phyloP scores from a whole-genome alignment of 768 basidiomycete species.

The Phlebiopsis flavidoalba region DNA sequence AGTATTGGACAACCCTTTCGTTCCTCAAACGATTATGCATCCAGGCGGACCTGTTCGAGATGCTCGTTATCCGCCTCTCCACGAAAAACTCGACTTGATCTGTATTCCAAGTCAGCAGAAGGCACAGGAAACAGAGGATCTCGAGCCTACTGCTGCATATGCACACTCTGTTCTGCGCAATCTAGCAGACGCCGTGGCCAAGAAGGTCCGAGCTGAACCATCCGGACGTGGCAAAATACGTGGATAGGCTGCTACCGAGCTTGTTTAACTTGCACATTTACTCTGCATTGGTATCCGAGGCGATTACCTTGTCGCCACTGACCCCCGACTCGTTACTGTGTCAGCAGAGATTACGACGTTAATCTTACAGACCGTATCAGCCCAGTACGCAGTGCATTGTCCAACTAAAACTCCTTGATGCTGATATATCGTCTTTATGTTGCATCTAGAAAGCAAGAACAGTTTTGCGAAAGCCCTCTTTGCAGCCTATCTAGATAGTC shows the following conservation, averaged over 20 bases:
- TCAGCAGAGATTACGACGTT: constrained; percentile 64
- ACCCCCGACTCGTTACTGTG: constrained; percentile 52
- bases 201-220: constrained; percentile 45
- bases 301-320: constrained; percentile 28
- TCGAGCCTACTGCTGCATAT: constrained; percentile 74
- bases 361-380: constrained; percentile 56
- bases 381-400: constrained; percentile 48
- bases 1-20: constrained; percentile 62
- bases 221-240: constrained; percentile 73
- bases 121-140: constrained; percentile 26
- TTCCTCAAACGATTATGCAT: constrained; percentile 70
- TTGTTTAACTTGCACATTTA: constrained; percentile 62
- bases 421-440: neutral
- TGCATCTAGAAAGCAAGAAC: constrained; percentile 55
- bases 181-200: constrained; percentile 53
- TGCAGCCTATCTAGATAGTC: constrained; percentile 50
- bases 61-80: constrained; percentile 68
- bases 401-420: neutral
- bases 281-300: constrained; percentile 27
- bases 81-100: constrained; percentile 75
- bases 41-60: constrained; percentile 77
- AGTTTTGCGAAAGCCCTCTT: constrained; percentile 47
- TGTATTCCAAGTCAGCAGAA: constrained; percentile 33
- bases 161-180: constrained; percentile 77
- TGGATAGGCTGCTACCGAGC: constrained; percentile 67